Conservation (phyloP, 2,329 filamentous ascomycete species). For the Trichophyton equinum region DNA sequence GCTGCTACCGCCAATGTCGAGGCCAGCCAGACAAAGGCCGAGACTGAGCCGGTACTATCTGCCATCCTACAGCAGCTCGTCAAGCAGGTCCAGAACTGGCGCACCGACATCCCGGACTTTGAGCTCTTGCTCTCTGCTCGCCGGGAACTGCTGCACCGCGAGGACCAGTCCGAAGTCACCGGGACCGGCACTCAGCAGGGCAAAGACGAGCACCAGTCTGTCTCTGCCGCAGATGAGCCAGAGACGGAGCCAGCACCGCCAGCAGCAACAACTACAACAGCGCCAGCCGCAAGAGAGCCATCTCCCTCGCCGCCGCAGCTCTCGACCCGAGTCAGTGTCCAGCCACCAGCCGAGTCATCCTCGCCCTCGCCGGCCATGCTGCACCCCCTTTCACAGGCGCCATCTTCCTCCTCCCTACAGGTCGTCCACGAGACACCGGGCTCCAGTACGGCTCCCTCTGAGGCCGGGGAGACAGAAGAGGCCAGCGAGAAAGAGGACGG, state of each 20-base stretch:
- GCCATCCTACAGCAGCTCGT: constrained; percentile 47
- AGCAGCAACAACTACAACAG: background rate
- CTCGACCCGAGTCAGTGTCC: background rate
- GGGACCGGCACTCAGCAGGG: background rate
- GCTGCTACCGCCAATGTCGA: background rate
- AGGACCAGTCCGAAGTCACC: constrained; percentile 13
- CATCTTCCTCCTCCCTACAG: constrained; percentile 7
- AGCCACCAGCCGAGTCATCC: background rate
- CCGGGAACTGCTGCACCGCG: constrained; percentile 29
- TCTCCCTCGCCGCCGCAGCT: background rate
- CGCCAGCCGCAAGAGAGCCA: background rate
- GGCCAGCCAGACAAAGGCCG: constrained; percentile 11
- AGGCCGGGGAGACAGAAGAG: constrained; percentile 5
- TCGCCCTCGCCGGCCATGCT: background rate
- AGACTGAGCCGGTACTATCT: constrained; percentile 36
- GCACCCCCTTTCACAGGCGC: background rate
- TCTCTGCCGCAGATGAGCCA: background rate
- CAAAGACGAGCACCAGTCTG: too few species aligned
- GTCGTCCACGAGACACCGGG: constrained; percentile 13
- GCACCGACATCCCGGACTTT: constrained; percentile 55
- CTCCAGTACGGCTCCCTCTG: background rate
- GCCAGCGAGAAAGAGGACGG: constrained; percentile 24
- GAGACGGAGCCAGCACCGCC: background rate
- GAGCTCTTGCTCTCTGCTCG: constrained; percentile 56
- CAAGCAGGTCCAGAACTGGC: constrained; percentile 51